These are phyloP conservation scores for Globisporangium orthogonon DNA, from an alignment of 352 stramenopile species.

Conservation along the genomic window DNA sequence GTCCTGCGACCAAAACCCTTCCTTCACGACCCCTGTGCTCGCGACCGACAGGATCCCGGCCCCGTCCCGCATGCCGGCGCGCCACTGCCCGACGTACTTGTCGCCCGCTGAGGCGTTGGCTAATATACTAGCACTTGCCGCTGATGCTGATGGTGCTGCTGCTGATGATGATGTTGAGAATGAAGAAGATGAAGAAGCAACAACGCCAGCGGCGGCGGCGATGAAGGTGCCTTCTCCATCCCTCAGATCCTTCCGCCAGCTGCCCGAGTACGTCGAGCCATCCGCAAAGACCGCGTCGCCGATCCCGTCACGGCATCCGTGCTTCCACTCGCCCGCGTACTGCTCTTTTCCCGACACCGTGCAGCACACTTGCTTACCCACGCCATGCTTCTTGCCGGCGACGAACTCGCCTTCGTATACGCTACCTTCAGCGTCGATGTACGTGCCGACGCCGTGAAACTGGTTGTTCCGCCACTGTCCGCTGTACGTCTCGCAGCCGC, in stretches of 20 bases:
- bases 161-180: neutral
- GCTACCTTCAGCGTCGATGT: slow-evolving; percentile 73
- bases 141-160: neutral
- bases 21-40: slow-evolving; percentile 52
- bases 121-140: neutral
- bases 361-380: slow-evolving; percentile 38
- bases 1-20: slow-evolving; percentile 52
- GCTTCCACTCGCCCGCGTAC: slow-evolving; percentile 59
- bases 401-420: slow-evolving; percentile 84
- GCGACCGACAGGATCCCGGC: slow-evolving; percentile 33
- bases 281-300: slow-evolving; percentile 47
- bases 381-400: slow-evolving; percentile 65
- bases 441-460: slow-evolving; percentile 74
- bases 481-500: slow-evolving; percentile 67
- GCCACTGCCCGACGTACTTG: slow-evolving; percentile 69
- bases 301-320: slow-evolving; percentile 48
- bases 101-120: slow-evolving; percentile 36
- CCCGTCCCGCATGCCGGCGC: slow-evolving; percentile 41
- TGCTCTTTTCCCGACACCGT: slow-evolving; percentile 23
- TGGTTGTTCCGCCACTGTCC: slow-evolving; percentile 64
- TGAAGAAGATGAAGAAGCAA: neutral
- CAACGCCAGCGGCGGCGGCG: neutral
- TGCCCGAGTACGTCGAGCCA: slow-evolving; percentile 49
- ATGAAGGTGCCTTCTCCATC: slow-evolving; percentile 61
- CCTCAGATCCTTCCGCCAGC: slow-evolving; percentile 43